Evolutionary conservation across 495 filamentous ascomycete genomes (phyloP).

Genomic region (Peziza echinospora): DNA sequence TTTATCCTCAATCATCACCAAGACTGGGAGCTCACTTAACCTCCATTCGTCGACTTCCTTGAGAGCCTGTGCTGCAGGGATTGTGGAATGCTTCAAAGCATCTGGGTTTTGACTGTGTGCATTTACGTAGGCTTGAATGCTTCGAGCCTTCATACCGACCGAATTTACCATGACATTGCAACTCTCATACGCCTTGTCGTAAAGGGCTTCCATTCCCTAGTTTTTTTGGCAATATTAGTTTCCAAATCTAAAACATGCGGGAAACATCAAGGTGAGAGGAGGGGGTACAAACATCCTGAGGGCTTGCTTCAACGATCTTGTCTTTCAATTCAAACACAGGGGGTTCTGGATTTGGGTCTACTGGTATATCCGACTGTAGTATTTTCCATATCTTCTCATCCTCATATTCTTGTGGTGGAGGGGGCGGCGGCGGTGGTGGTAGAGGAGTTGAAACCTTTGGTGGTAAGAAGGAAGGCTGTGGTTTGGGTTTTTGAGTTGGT

Average conservation of each 20-base stretch:
- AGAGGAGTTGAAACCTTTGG: background rate
- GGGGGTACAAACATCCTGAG: slow-evolving; percentile 19
- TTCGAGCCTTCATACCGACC: slow-evolving; percentile 64
- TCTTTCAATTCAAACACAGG: slow-evolving; percentile 43
- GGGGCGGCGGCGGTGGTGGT: background rate
- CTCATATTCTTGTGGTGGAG: slow-evolving; percentile 28
- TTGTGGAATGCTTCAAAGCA: slow-evolving; percentile 23
- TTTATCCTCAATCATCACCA: slow-evolving; percentile 34
- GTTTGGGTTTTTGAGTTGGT: background rate
- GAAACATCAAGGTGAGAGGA: background rate
- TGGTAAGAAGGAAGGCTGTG: background rate
- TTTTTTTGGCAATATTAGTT: slow-evolving; percentile 19
- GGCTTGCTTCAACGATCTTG: slow-evolving; percentile 34
- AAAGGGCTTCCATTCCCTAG: slow-evolving; percentile 40
- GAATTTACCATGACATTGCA: slow-evolving; percentile 95
- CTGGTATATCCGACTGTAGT: slow-evolving; percentile 26
- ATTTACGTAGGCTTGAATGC: slow-evolving; percentile 46
- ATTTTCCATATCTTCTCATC: slow-evolving; percentile 39
- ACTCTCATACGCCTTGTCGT: slow-evolving; percentile 73
- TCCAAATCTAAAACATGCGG: background rate
- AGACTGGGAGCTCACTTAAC: slow-evolving; percentile 44
- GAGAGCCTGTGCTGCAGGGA: slow-evolving; percentile 30
- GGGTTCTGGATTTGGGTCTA: slow-evolving; percentile 29
- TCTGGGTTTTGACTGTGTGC: slow-evolving; percentile 36
- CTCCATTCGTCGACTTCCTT: slow-evolving; percentile 43